A percentile compares a stretch with the other conserved stretches of the same genome.
Conservation (phyloP, 768 basidiomycete genomes). For the Pleurotus citrinopileatus region DNA sequence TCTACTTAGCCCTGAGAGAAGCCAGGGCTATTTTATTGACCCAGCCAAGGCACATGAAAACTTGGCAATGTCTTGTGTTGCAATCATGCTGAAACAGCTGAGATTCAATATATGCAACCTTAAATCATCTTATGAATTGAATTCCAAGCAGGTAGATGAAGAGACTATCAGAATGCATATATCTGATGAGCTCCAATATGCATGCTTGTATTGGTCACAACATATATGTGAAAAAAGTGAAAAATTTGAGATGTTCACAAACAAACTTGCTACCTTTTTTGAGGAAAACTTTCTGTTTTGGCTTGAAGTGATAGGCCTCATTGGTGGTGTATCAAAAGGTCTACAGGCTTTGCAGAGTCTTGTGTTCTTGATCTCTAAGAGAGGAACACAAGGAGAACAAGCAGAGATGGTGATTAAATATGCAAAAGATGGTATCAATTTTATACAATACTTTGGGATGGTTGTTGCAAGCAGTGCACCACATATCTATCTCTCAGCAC, state of each 20-base stretch:
- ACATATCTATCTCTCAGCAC: slow-evolving; percentile 37
- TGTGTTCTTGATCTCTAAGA: not conserved
- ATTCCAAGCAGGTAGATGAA: slow-evolving; percentile 15
- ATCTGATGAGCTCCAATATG: slow-evolving; percentile 26
- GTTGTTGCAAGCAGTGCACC: slow-evolving; percentile 28
- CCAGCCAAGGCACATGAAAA: slow-evolving; percentile 11
- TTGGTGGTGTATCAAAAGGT: slow-evolving; percentile 7
- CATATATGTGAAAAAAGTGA: slow-evolving; percentile 8
- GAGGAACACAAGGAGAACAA: not conserved
- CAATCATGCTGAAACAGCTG: slow-evolving; percentile 27
- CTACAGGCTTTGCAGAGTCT: not conserved
- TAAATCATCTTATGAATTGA: slow-evolving; percentile 27
- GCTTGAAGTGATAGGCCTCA: slow-evolving; percentile 33
- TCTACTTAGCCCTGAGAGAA: slow-evolving; percentile 20
- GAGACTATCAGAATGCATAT: slow-evolving; percentile 22
- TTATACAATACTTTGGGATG: slow-evolving; percentile 26
- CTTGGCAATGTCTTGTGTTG: slow-evolving; percentile 22
- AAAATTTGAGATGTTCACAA: slow-evolving; percentile 7
- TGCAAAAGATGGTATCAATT: slow-evolving; percentile 22
- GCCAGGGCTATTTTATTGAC: slow-evolving; percentile 20
- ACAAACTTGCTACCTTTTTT: slow-evolving; percentile 19
- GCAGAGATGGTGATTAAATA: not conserved
- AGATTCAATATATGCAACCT: slow-evolving; percentile 38
- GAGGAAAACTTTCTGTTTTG: slow-evolving; percentile 29
- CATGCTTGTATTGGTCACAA: slow-evolving; percentile 37